Percentiles rank a stretch among this genome's conserved stretches.
Conservation (phyloP, 2,329 filamentous ascomycete species). For the Raffaelea arxii region DNA sequence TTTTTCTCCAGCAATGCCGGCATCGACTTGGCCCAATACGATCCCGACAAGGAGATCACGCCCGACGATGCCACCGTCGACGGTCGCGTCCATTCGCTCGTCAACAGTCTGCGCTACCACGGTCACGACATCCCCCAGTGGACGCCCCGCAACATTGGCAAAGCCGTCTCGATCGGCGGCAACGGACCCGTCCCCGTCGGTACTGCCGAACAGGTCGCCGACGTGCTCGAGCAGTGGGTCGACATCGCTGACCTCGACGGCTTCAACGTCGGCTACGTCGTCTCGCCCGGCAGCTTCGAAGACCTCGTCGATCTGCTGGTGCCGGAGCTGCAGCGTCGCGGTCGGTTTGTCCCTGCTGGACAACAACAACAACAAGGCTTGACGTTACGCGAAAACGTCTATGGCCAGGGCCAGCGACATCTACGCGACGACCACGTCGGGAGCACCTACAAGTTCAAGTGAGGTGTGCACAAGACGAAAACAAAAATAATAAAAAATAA, state of each 20-base stretch:
- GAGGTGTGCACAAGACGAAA: no score
- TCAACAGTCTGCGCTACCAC: constrained; percentile 4
- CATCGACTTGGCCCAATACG: constrained; percentile 15
- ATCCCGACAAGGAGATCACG: constrained; percentile 15
- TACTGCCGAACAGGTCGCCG: constrained; percentile 55
- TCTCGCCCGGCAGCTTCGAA: constrained; percentile 48
- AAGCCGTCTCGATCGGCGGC: constrained; percentile 14
- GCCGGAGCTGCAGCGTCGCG: constrained; percentile 49
- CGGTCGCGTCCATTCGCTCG: constrained; percentile 5
- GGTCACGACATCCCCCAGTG: constrained; percentile 4
- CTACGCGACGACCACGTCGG: constrained; percentile 28
- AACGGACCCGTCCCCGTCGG: constrained; percentile 38
- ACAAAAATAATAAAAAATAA: no score
- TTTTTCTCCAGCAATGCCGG: constrained; percentile 13
- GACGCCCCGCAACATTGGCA: constrained; percentile 9
- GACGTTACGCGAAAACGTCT: constrained; percentile 34
- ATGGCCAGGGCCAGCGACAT: constrained; percentile 21
- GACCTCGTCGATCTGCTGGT: constrained; percentile 56
- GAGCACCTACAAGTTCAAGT: constrained; percentile 26
- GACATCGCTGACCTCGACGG: constrained; percentile 61
- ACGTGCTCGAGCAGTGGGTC: constrained; percentile 59
- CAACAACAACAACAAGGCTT: no score
- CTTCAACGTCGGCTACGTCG: constrained; percentile 44
- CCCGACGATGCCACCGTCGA: not conserved
- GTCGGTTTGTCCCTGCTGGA: constrained; percentile 38